A percentile compares a stretch with the other conserved stretches of the same genome.
Conservation (phyloP, 805 yeast species). For the Yamadazyma ubonensis region DNA sequence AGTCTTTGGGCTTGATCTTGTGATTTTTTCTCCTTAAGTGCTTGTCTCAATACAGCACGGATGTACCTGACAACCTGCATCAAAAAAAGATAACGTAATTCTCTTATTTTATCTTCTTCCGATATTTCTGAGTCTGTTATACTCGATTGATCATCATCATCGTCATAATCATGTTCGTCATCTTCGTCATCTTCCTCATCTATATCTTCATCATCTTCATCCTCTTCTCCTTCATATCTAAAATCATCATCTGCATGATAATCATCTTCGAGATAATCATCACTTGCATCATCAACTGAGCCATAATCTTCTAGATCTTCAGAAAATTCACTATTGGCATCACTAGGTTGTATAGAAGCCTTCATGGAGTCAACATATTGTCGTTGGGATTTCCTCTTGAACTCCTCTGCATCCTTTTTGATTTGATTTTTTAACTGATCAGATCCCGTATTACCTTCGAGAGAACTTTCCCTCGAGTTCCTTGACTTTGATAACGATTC, state of each 20-base stretch:
- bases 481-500: conserved; percentile 65
- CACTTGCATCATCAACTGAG: conserved; percentile 9
- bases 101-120: conserved; percentile 67
- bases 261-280: conserved; percentile 16
- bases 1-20: conserved; percentile 65
- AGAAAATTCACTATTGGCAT: conserved; percentile 7
- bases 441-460: not conserved
- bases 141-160: conserved; percentile 40
- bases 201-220: conserved; percentile 25
- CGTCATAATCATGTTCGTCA: conserved; percentile 41
- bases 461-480: conserved; percentile 27
- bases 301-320: conserved; percentile 8
- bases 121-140: conserved; percentile 37
- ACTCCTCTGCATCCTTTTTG: conserved; percentile 11
- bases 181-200: conserved; percentile 37
- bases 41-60: conserved; percentile 67
- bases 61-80: conserved; percentile 76
- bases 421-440: conserved; percentile 4
- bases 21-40: conserved; percentile 78
- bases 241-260: conserved; percentile 19
- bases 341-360: not conserved
- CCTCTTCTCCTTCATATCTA: conserved; percentile 24
- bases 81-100: conserved; percentile 77
- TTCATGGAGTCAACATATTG: conserved; percentile 1
- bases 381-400: conserved; percentile 5